These are phyloP conservation scores for Coemansia sp. DNA, from an alignment of 192 early-diverging fungal genomes.

Conservation along the genomic window DNA sequence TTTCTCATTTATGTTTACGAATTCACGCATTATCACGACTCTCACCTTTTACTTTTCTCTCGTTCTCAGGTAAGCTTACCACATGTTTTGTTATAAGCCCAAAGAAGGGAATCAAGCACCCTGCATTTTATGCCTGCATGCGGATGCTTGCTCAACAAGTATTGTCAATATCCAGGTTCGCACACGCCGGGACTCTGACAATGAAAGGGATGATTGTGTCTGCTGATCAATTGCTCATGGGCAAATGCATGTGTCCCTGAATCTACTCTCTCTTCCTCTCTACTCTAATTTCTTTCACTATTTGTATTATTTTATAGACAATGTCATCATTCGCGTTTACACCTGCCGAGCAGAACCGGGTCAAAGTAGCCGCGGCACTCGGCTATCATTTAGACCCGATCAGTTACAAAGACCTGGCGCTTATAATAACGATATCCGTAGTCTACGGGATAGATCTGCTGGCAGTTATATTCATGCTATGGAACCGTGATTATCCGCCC, in stretches of 20 bases:
- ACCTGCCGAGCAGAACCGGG: conserved; percentile 26
- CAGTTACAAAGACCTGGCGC: conserved; percentile 22
- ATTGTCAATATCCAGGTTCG: conserved; percentile 4
- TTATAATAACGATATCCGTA: conserved; percentile 27
- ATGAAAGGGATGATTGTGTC: neutral
- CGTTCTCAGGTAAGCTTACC: neutral
- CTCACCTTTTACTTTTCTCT: neutral
- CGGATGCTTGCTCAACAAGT: neutral
- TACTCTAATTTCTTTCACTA: neutral
- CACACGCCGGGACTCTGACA: neutral
- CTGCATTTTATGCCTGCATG: neutral
- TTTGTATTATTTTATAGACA: neutral
- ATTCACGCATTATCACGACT: neutral
- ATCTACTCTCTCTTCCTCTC: neutral
- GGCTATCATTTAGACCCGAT: conserved; percentile 42
- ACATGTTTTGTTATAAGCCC: too few relatives aligned
- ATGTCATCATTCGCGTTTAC: conserved; percentile 43
- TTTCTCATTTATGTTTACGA: neutral
- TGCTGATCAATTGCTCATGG: conserved; percentile 3
- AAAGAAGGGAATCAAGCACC: neutral
- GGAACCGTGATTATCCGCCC: conserved; percentile 44
- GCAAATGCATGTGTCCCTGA: neutral
- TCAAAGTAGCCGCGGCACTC: conserved; percentile 17
- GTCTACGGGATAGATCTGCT: conserved; percentile 40
- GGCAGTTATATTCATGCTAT: conserved; percentile 34